A percentile compares a stretch with the other conserved stretches of the same genome.
These are phyloP conservation scores for Phytophthora constricta DNA, from an alignment of 352 stramenopile species.

Conservation along the genomic window DNA sequence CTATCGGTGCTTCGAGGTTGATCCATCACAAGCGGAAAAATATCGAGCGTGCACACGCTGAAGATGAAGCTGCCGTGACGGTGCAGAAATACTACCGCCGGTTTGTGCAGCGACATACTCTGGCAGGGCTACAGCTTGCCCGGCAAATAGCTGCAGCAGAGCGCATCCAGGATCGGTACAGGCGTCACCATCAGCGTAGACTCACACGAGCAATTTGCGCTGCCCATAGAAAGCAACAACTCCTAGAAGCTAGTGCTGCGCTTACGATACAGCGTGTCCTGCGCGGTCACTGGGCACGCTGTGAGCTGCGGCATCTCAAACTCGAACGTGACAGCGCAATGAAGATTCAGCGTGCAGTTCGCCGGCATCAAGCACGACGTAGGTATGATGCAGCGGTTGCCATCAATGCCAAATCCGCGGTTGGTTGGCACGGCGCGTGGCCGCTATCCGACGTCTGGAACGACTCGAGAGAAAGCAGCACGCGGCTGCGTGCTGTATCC, in stretches of 20 bases:
- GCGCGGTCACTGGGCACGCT: slow-evolving; percentile 38
- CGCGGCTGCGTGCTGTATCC: slow-evolving; percentile 43
- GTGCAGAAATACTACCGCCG: slow-evolving; percentile 56
- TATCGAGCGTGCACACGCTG: slow-evolving; percentile 33
- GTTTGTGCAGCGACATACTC: slow-evolving; percentile 47
- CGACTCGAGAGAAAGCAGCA: slow-evolving; percentile 18
- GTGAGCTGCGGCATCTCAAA: slow-evolving; percentile 9
- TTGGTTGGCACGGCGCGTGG: slow-evolving; percentile 21
- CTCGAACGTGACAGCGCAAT: slow-evolving; percentile 36
- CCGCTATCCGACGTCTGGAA: slow-evolving; percentile 18
- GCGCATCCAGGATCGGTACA: slow-evolving; percentile 49
- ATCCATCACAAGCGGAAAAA: slow-evolving; percentile 24
- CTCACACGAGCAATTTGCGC: slow-evolving; percentile 43
- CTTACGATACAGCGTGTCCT: slow-evolving; percentile 41
- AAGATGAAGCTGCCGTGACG: slow-evolving; percentile 38
- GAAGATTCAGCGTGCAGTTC: slow-evolving; percentile 47
- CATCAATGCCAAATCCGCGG: slow-evolving; percentile 49
- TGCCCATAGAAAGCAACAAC: slow-evolving; percentile 31
- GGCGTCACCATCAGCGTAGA: slow-evolving; percentile 38
- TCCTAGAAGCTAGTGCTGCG: slow-evolving; percentile 24
- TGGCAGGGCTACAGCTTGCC: slow-evolving; percentile 29
- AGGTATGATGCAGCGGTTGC: slow-evolving; percentile 39
- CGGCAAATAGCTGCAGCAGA: slow-evolving; percentile 32
- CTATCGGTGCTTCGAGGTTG: slow-evolving; percentile 12
- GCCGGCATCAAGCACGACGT: slow-evolving; percentile 25